Evolutionary conservation across 805 yeast species (phyloP).

Genomic region (Lachancea kluyveri): DNA sequence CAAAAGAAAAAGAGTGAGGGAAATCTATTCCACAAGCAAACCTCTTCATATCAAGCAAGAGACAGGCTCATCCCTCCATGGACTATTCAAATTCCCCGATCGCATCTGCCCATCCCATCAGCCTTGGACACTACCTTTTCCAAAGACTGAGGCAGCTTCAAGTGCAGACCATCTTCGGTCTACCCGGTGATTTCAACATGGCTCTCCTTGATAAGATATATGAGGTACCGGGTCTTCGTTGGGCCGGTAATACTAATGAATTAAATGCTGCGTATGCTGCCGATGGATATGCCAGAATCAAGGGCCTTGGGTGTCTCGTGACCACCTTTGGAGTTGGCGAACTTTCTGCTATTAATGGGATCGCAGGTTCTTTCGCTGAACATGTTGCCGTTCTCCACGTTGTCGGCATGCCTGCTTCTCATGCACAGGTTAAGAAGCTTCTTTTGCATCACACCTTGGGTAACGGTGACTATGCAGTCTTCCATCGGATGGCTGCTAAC

Average conservation of each 20-base stretch:
- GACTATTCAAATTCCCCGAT: no score
- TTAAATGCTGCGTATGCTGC: conserved; percentile 87
- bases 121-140: conserved; percentile 64
- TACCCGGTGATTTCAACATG: conserved; percentile 70
- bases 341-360: conserved; percentile 76
- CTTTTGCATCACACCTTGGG: conserved; percentile 27
- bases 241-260: conserved; percentile 86
- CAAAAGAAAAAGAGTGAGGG: conserved; percentile 9
- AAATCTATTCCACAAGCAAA: conserved; percentile 5
- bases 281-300: conserved; percentile 73
- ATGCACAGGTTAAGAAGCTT: conserved; percentile 30
- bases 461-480: conserved; percentile 42
- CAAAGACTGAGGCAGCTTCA: conserved; percentile 46
- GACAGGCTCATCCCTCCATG: conserved; percentile 33
- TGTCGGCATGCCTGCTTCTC: conserved; percentile 68
- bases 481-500: conserved; percentile 40
- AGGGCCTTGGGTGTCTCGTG: conserved; percentile 32
- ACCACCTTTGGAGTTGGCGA: conserved; percentile 89
- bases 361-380: conserved; percentile 79
- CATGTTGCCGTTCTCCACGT: conserved; percentile 76
- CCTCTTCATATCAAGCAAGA: not conserved
- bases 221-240: conserved; percentile 37
- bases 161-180: conserved; percentile 59
- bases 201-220: conserved; percentile 61
- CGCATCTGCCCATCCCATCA: no score